Conservation (phyloP, 2,329 filamentous ascomycete species). For the Westerdykella sp. region DNA sequence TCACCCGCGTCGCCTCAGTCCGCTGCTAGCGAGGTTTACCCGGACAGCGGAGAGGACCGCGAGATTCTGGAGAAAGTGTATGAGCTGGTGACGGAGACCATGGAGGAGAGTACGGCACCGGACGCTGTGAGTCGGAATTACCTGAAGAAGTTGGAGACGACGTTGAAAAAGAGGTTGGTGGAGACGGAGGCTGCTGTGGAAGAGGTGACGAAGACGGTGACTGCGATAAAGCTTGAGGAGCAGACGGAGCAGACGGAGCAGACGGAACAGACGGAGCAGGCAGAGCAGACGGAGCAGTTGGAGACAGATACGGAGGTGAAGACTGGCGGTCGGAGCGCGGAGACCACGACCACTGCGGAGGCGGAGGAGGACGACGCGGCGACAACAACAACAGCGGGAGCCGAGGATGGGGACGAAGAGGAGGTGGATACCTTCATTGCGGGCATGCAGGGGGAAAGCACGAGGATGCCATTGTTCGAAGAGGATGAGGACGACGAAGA, state of each 20-base stretch:
- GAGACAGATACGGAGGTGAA: constrained; percentile 4
- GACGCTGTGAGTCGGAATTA: constrained; percentile 50
- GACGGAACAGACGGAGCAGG: constrained; percentile 1
- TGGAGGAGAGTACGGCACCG: constrained; percentile 45
- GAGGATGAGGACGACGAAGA: constrained; percentile 18
- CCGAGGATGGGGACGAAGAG: constrained; percentile 9
- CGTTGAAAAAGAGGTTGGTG: constrained; percentile 49
- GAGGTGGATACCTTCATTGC: constrained; percentile 32
- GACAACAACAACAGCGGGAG: constrained; percentile 24
- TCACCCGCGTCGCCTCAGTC: constrained; percentile 48
- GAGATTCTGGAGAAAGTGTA: constrained; percentile 33
- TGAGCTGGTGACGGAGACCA: constrained; percentile 43
- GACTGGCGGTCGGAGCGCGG: neutral
- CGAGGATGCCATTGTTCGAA: constrained; percentile 28
- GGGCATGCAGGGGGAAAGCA: constrained; percentile 31
- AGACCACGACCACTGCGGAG: constrained; percentile 14
- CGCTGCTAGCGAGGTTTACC: constrained; percentile 64
- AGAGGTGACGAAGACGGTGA: constrained; percentile 10
- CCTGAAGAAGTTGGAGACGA: constrained; percentile 49
- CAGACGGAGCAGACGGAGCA: constrained; percentile 3
- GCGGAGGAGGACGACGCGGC: constrained; percentile 4
- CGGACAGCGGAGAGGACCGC: constrained; percentile 34
- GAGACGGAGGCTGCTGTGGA: constrained; percentile 15
- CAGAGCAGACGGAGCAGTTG: constrained; percentile 2
- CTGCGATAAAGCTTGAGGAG: constrained; percentile 10